A percentile compares a stretch with the other conserved stretches of the same genome.
phyloP scores from a whole-genome alignment of 2,329 filamentous ascomycete genomes.

The Ophiocordyceps polyrhachis-furcata region DNA sequence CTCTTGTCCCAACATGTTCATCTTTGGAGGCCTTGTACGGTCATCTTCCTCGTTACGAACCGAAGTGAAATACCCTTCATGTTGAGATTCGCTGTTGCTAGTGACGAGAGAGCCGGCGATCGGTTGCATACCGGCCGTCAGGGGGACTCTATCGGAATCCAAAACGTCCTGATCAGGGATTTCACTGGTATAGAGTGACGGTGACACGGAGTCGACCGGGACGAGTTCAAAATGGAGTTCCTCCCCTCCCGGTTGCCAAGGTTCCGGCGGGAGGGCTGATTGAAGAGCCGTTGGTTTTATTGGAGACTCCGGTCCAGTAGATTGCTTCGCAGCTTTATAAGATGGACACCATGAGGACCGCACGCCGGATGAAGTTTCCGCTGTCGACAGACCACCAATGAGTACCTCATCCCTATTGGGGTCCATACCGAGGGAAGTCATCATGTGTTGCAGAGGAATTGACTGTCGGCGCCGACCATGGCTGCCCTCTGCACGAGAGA shows the following conservation, averaged over 20 bases:
- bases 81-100: constrained; percentile 18
- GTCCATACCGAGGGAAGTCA: constrained; percentile 5
- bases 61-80: constrained; percentile 11
- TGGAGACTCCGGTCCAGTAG: constrained; percentile 24
- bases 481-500: constrained; percentile 7
- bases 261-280: constrained; percentile 34
- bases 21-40: constrained; percentile 36
- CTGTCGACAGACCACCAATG: constrained; percentile 1
- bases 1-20: constrained; percentile 29
- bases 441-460: constrained; percentile 53
- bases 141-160: constrained; percentile 39
- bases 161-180: constrained; percentile 17
- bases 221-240: constrained; percentile 10
- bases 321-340: constrained; percentile 19
- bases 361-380: constrained; percentile 16
- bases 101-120: constrained; percentile 30
- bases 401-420: not conserved
- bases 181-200: constrained; percentile 16
- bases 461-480: constrained; percentile 20
- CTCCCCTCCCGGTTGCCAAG: constrained; percentile 14
- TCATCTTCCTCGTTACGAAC: constrained; percentile 26
- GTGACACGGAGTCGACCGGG: constrained; percentile 12
- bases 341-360: constrained; percentile 35
- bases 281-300: constrained; percentile 34
- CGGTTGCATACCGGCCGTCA: constrained; percentile 35